A percentile compares a stretch with the other conserved stretches of the same genome.
Conservation (phyloP, 768 basidiomycete genomes). For the Pleurotus tuber-regium region DNA sequence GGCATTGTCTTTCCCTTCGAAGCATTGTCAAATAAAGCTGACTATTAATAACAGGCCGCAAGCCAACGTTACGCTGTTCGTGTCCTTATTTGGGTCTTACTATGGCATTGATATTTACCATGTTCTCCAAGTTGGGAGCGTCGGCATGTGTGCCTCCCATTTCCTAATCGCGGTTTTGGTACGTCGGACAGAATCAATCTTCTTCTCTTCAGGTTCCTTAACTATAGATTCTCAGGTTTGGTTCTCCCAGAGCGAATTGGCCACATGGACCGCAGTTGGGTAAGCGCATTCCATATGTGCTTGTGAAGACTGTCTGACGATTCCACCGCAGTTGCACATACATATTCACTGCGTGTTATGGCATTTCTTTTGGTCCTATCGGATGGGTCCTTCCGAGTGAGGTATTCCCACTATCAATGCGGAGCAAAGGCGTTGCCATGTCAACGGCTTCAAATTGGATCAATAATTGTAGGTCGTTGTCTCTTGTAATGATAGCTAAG, state of each 20-base stretch:
- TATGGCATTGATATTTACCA: neutral
- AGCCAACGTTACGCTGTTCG: constrained; percentile 55
- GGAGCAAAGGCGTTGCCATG: constrained; percentile 80
- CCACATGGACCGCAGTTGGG: constrained; percentile 71
- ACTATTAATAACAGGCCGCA: constrained; percentile 48
- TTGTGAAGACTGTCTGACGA: neutral
- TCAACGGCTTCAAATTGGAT: constrained; percentile 86
- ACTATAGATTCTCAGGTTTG: constrained; percentile 36
- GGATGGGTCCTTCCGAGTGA: constrained; percentile 85
- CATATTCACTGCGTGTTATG: constrained; percentile 74
- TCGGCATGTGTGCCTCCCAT: constrained; percentile 64
- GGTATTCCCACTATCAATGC: constrained; percentile 75
- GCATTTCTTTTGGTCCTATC: constrained; percentile 74
- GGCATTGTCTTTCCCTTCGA: constrained; percentile 13
- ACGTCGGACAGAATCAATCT: no score
- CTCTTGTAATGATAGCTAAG: no score
- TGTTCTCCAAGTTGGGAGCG: constrained; percentile 47
- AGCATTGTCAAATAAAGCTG: no score
- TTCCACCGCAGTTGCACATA: constrained; percentile 53
- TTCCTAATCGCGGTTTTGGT: constrained; percentile 64
- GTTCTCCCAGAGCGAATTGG: constrained; percentile 50
- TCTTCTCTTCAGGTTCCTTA: neutral
- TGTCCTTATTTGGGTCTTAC: neutral
- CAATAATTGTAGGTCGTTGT: constrained; percentile 77
- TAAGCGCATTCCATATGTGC: constrained; percentile 27